A percentile compares a stretch with the other conserved stretches of the same genome.
phyloP scores from a whole-genome alignment of 257 asterid species.

The Petrea volubilis region DNA sequence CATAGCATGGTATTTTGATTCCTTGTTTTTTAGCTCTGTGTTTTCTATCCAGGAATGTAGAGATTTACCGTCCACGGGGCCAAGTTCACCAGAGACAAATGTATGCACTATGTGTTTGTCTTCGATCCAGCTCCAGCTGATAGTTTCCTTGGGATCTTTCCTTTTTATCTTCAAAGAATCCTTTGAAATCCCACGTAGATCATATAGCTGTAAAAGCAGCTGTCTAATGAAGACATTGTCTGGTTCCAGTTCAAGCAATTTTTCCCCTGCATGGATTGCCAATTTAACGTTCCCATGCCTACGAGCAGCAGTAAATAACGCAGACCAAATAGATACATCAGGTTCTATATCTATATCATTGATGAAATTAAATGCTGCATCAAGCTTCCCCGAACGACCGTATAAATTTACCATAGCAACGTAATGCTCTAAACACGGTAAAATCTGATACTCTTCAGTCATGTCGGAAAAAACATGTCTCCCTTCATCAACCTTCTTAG shows the following conservation, averaged over 20 bases:
- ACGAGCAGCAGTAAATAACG: conserved; percentile 67
- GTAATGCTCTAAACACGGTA: conserved; percentile 64
- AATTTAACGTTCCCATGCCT: conserved; percentile 54
- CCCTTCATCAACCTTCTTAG: conserved; percentile 65
- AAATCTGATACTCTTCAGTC: conserved; percentile 47
- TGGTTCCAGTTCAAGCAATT: conserved; percentile 67
- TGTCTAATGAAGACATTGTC: conserved; percentile 41
- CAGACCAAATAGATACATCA: conserved; percentile 57
- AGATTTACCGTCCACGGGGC: conserved; percentile 28
- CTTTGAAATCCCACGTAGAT: conserved; percentile 41
- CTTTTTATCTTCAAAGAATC: conserved; percentile 37
- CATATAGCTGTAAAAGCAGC: conserved; percentile 49
- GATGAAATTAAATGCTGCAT: conserved; percentile 63
- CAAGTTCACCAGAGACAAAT: conserved; percentile 45
- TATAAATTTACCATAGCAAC: conserved; percentile 66
- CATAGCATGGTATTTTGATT: conserved; percentile 25
- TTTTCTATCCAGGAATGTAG: conserved; percentile 49
- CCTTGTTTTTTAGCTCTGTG: conserved; percentile 34
- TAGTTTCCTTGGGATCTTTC: conserved; percentile 35
- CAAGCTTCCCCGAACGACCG: conserved; percentile 76
- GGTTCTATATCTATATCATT: conserved; percentile 45
- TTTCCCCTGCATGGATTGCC: conserved; percentile 70
- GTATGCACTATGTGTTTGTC: conserved; percentile 45
- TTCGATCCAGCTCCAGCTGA: conserved; percentile 62
- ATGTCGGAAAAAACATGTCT: conserved; percentile 41